phyloP scores from a whole-genome alignment of 2,329 filamentous ascomycete genomes.

The Penicillium sp. region DNA sequence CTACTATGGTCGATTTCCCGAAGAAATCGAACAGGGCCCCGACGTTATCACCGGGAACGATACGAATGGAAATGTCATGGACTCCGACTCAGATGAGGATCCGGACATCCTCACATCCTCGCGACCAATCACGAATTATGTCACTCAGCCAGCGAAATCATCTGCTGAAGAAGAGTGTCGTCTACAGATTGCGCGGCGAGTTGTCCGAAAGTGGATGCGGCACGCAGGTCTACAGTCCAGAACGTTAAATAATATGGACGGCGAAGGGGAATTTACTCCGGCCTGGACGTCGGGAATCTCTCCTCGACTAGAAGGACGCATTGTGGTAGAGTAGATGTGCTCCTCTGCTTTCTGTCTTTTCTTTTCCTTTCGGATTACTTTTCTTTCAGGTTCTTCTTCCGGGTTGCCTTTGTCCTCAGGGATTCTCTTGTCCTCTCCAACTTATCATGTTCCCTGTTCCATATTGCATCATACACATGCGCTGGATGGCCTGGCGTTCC shows the following conservation, averaged over 20 bases:
- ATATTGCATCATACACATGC: constrained; percentile 1
- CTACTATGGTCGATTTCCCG: constrained; percentile 34
- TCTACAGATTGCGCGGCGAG: constrained; percentile 64
- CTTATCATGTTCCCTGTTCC: not conserved
- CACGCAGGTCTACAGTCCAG: constrained; percentile 59
- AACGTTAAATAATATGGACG: constrained; percentile 50
- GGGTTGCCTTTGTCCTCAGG: not conserved
- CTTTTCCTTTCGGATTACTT: not conserved
- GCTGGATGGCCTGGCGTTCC: constrained; percentile 1
- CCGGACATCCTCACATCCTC: constrained; percentile 40
- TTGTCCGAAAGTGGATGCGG: constrained; percentile 70
- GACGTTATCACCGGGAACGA: not conserved
- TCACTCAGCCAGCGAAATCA: constrained; percentile 38
- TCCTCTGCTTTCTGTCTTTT: not conserved
- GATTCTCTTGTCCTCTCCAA: not conserved
- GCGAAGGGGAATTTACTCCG: constrained; percentile 57
- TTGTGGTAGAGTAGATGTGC: constrained; percentile 41
- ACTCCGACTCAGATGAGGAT: constrained; percentile 45
- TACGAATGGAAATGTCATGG: constrained; percentile 36
- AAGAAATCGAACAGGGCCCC: constrained; percentile 14
- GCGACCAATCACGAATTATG: constrained; percentile 34
- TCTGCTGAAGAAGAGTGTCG: constrained; percentile 54
- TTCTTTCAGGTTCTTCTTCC: not conserved
- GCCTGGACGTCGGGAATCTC: constrained; percentile 80
- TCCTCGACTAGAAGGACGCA: constrained; percentile 74